Base-by-base conservation (phyloP, 129 eudicot genomes). In the Chrysanthemum makinoi region DNA sequence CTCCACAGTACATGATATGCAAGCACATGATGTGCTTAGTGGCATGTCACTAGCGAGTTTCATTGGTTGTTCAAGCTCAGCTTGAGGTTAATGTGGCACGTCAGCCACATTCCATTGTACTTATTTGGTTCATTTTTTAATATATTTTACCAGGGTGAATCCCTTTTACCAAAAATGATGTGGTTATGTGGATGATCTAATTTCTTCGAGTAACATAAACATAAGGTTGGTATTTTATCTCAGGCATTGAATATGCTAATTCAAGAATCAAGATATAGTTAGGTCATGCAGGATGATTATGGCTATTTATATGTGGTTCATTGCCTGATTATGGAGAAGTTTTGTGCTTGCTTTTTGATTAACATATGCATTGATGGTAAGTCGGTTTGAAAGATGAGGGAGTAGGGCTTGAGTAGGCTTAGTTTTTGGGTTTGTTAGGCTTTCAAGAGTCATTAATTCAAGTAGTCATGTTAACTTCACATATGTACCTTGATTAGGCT, bases 161-260 rank as follows among this genome's bases (percentile, higher is more conserved):
- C n/a, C n/a, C n/a, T n/a, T n/a, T n/a, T n/a, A n/a, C n/a, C n/a
- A n/a, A n/a, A n/a, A n/a, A 24, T 63, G 16, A 63, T 11, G 46
- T 20, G 56, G 70, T 65, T 65, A 39, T 65, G 62, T 56, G 14
- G 62, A 56, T 56, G 62, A 9, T 56, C 62, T 56, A 56, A 56
- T 56, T 56, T 56, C 30, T 19, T 19, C 12, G 14, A 56, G 14
- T 18, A 9, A 56, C 63, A 19, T 58, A 20, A 58, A 18, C 13
- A 14, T 55, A 55, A 17, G 13, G 28, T 55, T 54, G 13, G 22
- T 28, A 58, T 58, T 56, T 56, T 4, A 9, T 56, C 19, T 56
- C 22, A 56, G 62, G 62, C 62, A 2, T 56, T 20, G 62, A 56
- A 17, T 16, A 56, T 56, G 13, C 22, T 24, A 24, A 7, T 7